phyloP scores from a whole-genome alignment of 257 asterid genomes.

The Echites panduratus region DNA sequence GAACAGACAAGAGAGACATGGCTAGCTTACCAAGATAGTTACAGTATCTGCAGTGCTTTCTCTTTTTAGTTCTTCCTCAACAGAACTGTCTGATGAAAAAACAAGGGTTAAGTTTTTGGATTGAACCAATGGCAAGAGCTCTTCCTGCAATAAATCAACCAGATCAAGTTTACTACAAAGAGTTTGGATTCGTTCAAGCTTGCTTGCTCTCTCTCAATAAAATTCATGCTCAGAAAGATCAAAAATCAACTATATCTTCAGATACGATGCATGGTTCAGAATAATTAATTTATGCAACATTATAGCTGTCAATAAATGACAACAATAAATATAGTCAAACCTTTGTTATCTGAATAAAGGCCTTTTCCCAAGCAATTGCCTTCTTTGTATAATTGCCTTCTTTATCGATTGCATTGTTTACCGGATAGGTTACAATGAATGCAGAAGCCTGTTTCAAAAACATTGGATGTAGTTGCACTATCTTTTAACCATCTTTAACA shows the following conservation, averaged over 20 bases:
- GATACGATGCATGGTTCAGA: background rate
- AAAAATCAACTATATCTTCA: background rate
- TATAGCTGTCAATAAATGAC: conserved; percentile 12
- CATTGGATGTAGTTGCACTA: conserved; percentile 7
- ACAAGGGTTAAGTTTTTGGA: conserved; percentile 72
- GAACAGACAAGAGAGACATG: background rate
- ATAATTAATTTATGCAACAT: background rate
- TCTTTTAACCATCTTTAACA: background rate
- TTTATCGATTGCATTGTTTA: conserved; percentile 77
- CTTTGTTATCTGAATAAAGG: conserved; percentile 90
- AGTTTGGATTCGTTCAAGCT: background rate
- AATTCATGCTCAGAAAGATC: background rate
- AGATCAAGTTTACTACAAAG: conserved; percentile 21
- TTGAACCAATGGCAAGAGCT: conserved; percentile 74
- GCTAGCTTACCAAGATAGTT: conserved; percentile 67
- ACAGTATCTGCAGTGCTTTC: conserved; percentile 98
- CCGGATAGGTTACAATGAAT: conserved; percentile 88
- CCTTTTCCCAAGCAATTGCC: conserved; percentile 95
- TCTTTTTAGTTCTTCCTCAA: conserved; percentile 95
- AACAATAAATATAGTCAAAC: conserved; percentile 30
- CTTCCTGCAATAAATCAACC: conserved; percentile 54
- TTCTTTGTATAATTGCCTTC: conserved; percentile 73
- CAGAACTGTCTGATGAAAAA: conserved; percentile 90
- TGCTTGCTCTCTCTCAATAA: background rate
- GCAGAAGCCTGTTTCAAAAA: conserved; percentile 81